These are phyloP conservation scores for Tulasnella calospora DNA, from an alignment of 768 basidiomycete genomes.

Conservation along the genomic window DNA sequence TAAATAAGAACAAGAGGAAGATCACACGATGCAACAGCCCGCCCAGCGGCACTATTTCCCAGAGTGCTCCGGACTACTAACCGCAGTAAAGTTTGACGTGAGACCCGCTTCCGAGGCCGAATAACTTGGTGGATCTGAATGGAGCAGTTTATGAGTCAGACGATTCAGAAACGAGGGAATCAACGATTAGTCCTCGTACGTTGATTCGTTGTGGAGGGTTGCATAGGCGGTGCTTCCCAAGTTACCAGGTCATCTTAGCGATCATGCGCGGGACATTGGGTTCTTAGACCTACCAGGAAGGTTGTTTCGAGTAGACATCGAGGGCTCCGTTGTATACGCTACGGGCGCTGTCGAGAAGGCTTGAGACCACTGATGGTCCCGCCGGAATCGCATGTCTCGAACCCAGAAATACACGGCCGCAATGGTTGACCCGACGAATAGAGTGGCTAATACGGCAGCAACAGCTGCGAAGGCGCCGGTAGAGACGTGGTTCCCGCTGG, in stretches of 20 bases:
- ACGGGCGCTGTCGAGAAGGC: background rate
- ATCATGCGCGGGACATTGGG: background rate
- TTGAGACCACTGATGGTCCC: background rate
- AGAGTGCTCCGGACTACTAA: too few relatives aligned
- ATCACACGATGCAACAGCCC: background rate
- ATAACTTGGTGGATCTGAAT: background rate
- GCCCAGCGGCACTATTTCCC: background rate
- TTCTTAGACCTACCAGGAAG: background rate
- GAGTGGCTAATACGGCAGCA: background rate
- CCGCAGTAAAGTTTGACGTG: too few relatives aligned
- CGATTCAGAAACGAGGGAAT: background rate
- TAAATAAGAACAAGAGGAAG: background rate
- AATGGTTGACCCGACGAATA: background rate
- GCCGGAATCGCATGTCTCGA: background rate
- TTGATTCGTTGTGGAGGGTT: background rate
- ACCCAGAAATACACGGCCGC: slow-evolving; percentile 1
- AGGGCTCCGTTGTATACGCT: background rate
- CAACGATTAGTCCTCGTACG: background rate
- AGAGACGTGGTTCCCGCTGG: background rate
- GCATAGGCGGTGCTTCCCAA: background rate
- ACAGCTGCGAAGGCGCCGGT: background rate
- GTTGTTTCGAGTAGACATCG: background rate
- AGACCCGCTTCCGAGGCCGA: background rate
- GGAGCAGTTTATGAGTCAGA: background rate
- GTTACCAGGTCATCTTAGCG: background rate